phyloP scores from a whole-genome alignment of 768 basidiomycete species.

The Inosperma sp. region DNA sequence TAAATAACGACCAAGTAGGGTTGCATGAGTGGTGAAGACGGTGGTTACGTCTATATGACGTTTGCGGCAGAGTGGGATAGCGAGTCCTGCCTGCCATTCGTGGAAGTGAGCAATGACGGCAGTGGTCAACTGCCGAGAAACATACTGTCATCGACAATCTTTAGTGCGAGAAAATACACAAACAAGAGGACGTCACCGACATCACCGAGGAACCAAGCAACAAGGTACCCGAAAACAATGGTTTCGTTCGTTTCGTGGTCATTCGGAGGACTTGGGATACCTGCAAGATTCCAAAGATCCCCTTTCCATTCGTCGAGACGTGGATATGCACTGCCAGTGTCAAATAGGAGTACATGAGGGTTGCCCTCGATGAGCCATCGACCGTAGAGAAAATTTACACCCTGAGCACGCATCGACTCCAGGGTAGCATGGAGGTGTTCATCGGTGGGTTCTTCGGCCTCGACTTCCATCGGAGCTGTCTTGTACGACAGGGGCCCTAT shows the following conservation, averaged over 20 bases:
- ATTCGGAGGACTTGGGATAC: slow-evolving; percentile 93
- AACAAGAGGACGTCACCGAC: slow-evolving; percentile 40
- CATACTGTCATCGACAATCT: slow-evolving; percentile 49
- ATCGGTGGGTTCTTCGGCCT: slow-evolving; percentile 84
- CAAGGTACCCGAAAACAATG: slow-evolving; percentile 95
- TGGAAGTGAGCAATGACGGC: slow-evolving; percentile 98
- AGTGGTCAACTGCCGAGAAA: slow-evolving; percentile 70
- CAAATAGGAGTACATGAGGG: slow-evolving; percentile 92
- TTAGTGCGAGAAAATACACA: slow-evolving; percentile 6
- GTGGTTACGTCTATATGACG: slow-evolving; percentile 98
- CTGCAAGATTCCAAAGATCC: slow-evolving; percentile 97
- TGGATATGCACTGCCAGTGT: slow-evolving; percentile 83
- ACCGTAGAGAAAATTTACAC: slow-evolving; percentile 92
- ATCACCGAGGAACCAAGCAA: slow-evolving; percentile 99
- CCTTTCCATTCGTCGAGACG: slow-evolving; percentile 98
- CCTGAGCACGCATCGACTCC: slow-evolving; percentile 79
- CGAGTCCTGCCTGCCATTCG: slow-evolving; percentile 98
- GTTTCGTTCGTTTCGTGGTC: slow-evolving; percentile 99
- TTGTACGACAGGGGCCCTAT: slow-evolving; percentile 99
- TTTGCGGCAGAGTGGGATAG: slow-evolving; percentile 92
- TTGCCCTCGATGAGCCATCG: slow-evolving; percentile 98
- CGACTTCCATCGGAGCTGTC: slow-evolving; percentile 98
- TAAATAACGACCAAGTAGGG: slow-evolving; percentile 95
- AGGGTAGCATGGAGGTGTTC: slow-evolving; percentile 71
- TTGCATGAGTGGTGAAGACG: slow-evolving; percentile 98